Percentiles rank a stretch among this genome's conserved stretches.
Evolutionary conservation across 176 grass and related monocot genomes (phyloP).

Genomic region (Triticum urartu): DNA sequence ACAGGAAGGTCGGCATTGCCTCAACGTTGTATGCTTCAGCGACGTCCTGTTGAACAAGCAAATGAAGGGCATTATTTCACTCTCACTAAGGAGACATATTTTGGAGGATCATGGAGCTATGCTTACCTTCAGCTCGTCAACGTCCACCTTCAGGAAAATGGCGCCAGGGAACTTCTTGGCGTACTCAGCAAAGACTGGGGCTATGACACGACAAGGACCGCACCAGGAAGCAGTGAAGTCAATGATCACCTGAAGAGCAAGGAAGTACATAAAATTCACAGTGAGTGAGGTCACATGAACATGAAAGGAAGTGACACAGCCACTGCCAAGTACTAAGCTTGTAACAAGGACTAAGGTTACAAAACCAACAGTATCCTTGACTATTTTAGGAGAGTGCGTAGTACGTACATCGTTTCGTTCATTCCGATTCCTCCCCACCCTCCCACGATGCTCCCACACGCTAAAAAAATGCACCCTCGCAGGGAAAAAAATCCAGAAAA

Average conservation of each 20-base stretch:
- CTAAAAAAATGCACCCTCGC: too few species aligned
- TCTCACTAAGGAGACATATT: not conserved
- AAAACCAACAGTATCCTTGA: not conserved
- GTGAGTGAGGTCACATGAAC: not conserved
- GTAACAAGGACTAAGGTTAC: not conserved
- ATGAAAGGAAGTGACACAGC: not conserved
- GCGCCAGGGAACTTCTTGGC: constrained; percentile 50
- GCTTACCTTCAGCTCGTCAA: constrained; percentile 69
- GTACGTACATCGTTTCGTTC: too few species aligned
- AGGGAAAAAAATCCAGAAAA: too few species aligned
- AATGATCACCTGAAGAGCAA: constrained; percentile 52
- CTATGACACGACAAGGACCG: constrained; percentile 59
- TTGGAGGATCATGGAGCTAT: not conserved
- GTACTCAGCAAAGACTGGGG: constrained; percentile 46
- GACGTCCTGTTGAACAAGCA: constrained; percentile 29
- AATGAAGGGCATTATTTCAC: not conserved
- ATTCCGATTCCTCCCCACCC: too few species aligned
- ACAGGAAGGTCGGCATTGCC: constrained; percentile 72
- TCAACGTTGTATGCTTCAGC: constrained; percentile 27
- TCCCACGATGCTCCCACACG: too few species aligned
- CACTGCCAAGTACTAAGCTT: too few species aligned
- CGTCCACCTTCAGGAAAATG: constrained; percentile 72
- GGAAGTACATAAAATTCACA: not conserved
- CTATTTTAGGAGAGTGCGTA: too few species aligned
- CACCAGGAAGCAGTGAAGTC: constrained; percentile 90